Evolutionary conservation across 768 basidiomycete species (phyloP).

Genomic region (Trametes elegans): DNA sequence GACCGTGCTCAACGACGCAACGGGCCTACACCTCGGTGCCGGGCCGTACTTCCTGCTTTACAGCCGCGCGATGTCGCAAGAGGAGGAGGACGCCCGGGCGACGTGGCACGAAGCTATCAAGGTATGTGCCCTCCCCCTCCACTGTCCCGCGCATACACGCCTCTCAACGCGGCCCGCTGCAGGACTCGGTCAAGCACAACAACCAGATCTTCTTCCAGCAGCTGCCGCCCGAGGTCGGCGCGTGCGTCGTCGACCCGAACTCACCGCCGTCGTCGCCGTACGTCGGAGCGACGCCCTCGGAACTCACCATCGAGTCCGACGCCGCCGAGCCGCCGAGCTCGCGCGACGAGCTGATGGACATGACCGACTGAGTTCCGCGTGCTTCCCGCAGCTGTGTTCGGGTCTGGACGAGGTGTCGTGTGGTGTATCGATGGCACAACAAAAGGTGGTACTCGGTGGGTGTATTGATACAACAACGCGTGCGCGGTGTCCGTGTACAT

Average conservation of each 20-base stretch:
- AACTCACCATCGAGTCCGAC: conserved; percentile 22
- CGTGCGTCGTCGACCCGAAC: conserved; percentile 23
- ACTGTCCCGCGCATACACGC: background rate
- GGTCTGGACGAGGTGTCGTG: background rate
- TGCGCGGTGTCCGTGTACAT: background rate
- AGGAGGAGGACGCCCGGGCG: conserved; percentile 22
- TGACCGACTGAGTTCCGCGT: background rate
- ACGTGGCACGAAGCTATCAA: conserved; percentile 33
- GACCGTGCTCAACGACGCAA: conserved; percentile 61
- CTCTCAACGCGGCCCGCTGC: background rate
- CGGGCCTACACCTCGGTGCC: conserved; percentile 71
- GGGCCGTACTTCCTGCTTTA: conserved; percentile 83
- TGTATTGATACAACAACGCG: conserved; percentile 1
- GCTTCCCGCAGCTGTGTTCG: background rate
- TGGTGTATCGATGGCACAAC: background rate
- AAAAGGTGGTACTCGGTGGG: too few species aligned
- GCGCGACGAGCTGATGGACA: conserved; percentile 26
- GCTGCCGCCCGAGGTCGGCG: conserved; percentile 31
- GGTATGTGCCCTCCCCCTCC: conserved; percentile 18
- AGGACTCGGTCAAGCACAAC: conserved; percentile 38
- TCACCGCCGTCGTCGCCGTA: conserved; percentile 25
- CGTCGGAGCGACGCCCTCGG: conserved; percentile 14
- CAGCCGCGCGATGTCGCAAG: conserved; percentile 36
- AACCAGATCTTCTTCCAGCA: conserved; percentile 37
- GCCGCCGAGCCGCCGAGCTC: conserved; percentile 22